phyloP scores from a whole-genome alignment of 73 alveolate species.

The Blepharisma japonicum region DNA sequence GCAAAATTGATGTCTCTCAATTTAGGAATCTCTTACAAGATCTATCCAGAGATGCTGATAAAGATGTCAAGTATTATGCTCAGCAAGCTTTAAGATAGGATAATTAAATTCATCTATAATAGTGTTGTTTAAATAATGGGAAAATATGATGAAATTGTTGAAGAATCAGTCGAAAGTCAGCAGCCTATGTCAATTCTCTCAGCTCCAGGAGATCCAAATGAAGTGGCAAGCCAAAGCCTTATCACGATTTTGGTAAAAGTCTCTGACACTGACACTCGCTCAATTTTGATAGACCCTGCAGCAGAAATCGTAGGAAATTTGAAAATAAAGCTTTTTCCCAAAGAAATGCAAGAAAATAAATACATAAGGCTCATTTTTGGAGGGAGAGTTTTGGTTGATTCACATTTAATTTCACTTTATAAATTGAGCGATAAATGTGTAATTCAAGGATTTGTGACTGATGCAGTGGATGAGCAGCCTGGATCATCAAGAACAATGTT shows the following conservation, averaged over 20 bases:
- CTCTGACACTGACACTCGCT: constrained; percentile 10
- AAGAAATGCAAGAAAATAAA: neutral
- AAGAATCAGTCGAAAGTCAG: neutral
- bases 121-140: neutral
- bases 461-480: neutral
- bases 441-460: constrained; percentile 3
- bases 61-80: constrained; percentile 80
- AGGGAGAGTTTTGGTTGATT: constrained; percentile 22
- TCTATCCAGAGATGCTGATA: constrained; percentile 62
- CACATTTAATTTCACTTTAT: neutral
- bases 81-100: constrained; percentile 52
- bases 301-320: constrained; percentile 5
- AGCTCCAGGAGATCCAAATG: neutral
- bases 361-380: neutral
- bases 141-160: constrained; percentile 9
- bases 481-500: neutral
- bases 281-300: neutral
- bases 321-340: neutral
- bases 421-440: constrained; percentile 7
- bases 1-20: constrained; percentile 57
- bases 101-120: neutral
- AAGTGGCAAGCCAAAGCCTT: neutral
- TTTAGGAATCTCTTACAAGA: constrained; percentile 31
- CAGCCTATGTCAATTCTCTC: neutral
- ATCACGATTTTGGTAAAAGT: constrained; percentile 16